Percentiles rank a stretch among this genome's conserved stretches.
Conservation (phyloP, 2,329 filamentous ascomycete species). For the Cryphonectria naterciae region DNA sequence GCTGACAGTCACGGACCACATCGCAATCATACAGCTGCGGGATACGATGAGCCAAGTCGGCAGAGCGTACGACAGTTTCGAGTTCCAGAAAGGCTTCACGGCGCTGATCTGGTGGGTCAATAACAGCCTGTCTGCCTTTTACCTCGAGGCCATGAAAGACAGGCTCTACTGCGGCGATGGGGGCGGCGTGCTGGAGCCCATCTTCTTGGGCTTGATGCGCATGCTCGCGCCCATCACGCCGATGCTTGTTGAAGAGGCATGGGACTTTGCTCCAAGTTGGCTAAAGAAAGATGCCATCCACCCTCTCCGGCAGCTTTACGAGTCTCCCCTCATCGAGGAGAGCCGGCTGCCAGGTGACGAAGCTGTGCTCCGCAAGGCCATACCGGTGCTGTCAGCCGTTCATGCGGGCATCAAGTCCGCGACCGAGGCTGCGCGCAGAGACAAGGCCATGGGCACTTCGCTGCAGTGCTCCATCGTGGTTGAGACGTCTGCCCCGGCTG, state of each 20-base stretch:
- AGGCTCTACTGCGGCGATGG: conserved; percentile 82
- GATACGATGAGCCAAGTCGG: conserved; percentile 68
- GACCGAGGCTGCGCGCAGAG: conserved; percentile 72
- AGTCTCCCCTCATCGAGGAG: conserved; percentile 47
- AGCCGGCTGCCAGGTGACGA: conserved; percentile 45
- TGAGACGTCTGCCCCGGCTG: conserved; percentile 44
- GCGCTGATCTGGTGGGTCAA: conserved; percentile 81
- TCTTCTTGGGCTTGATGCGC: conserved; percentile 73
- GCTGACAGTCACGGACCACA: conserved; percentile 67
- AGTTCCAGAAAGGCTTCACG: conserved; percentile 80
- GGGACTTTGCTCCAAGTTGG: conserved; percentile 73
- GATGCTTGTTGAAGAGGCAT: conserved; percentile 84
- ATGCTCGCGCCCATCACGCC: conserved; percentile 85
- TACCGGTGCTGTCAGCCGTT: conserved; percentile 56
- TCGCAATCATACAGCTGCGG: conserved; percentile 76
- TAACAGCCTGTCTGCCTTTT: conserved; percentile 86
- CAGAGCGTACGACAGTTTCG: conserved; percentile 68
- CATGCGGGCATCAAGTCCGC: conserved; percentile 73
- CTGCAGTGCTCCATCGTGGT: conserved; percentile 76
- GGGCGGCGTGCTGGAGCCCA: conserved; percentile 64
- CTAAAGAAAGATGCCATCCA: conserved; percentile 53
- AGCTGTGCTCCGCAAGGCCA: conserved; percentile 45
- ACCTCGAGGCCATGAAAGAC: conserved; percentile 91
- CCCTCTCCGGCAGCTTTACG: conserved; percentile 55
- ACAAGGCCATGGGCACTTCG: conserved; percentile 77